phyloP scores from a whole-genome alignment of 75 land plant genomes.

The Adiantum capillusveneris region DNA sequence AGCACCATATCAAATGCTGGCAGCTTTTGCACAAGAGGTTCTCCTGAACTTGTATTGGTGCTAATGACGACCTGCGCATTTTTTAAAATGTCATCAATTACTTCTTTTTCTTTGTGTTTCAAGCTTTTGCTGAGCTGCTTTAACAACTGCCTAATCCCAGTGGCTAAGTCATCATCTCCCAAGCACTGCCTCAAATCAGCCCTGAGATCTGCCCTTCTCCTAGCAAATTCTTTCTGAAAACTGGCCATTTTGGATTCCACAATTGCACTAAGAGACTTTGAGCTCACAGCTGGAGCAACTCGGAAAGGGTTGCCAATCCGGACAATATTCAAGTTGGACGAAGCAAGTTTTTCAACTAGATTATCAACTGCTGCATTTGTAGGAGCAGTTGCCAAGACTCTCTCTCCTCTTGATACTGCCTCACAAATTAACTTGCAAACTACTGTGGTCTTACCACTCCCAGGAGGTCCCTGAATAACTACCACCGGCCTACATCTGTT shows the following conservation, averaged over 20 bases:
- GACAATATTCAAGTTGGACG: slow-evolving; percentile 52
- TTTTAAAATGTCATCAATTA: slow-evolving; percentile 45
- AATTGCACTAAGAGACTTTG: slow-evolving; percentile 62
- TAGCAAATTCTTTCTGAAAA: slow-evolving; percentile 45
- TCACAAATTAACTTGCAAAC: slow-evolving; percentile 56
- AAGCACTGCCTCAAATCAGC: slow-evolving; percentile 60
- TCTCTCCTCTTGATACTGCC: slow-evolving; percentile 65
- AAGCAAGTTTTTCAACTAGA: slow-evolving; percentile 69
- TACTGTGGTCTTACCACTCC: slow-evolving; percentile 82
- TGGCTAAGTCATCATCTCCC: slow-evolving; percentile 69
- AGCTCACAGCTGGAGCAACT: slow-evolving; percentile 63
- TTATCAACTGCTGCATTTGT: slow-evolving; percentile 94
- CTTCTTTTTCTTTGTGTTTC: slow-evolving; percentile 70
- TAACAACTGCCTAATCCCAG: slow-evolving; percentile 70
- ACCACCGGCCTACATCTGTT: slow-evolving; percentile 59
- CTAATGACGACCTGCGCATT: slow-evolving; percentile 71
- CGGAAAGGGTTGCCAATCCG: slow-evolving; percentile 87
- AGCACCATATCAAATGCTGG: slow-evolving; percentile 70
- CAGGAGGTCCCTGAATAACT: slow-evolving; percentile 86
- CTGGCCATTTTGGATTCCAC: slow-evolving; percentile 47
- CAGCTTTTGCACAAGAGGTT: slow-evolving; percentile 55
- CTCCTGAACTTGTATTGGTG: slow-evolving; percentile 87
- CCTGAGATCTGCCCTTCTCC: slow-evolving; percentile 73
- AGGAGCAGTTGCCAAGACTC: slow-evolving; percentile 86
- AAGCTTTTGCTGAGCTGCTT: slow-evolving; percentile 67